A percentile compares a stretch with the other conserved stretches of the same genome.
Evolutionary conservation across 352 stramenopile species (phyloP).

Genomic region (Pseudoperonospora humuli): DNA sequence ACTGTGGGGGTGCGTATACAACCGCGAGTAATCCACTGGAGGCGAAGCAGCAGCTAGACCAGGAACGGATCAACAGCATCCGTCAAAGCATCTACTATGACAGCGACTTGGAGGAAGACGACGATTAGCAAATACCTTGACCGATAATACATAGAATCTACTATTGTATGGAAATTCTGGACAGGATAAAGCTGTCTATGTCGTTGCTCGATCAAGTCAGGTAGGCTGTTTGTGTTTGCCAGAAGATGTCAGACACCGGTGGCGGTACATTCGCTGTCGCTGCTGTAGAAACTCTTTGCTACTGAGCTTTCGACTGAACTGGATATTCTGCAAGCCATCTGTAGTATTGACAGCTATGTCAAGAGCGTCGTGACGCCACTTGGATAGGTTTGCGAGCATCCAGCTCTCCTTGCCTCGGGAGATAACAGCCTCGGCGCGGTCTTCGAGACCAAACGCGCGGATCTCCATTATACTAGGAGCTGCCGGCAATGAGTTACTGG

Average conservation of each 20-base stretch:
- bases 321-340: neutral
- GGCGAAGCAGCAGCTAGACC: conserved; percentile 27
- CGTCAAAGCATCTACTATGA: conserved; percentile 82
- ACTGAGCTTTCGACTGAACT: conserved; percentile 2
- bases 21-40: conserved; percentile 26
- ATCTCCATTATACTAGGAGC: conserved; percentile 39
- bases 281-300: conserved; percentile 51
- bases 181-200: conserved; percentile 13
- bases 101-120: conserved; percentile 74
- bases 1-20: conserved; percentile 55
- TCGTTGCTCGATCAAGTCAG: conserved; percentile 1
- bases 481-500: conserved; percentile 2
- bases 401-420: conserved; percentile 35
- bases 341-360: conserved; percentile 1
- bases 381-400: conserved; percentile 50
- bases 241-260: conserved; percentile 36
- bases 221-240: conserved; percentile 4
- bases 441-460: conserved; percentile 63
- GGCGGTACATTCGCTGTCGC: conserved; percentile 61
- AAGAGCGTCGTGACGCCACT: conserved; percentile 58
- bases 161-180: neutral
- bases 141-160: neutral
- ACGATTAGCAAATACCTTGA: conserved; percentile 25
- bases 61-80: conserved; percentile 63
- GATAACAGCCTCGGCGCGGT: conserved; percentile 69